Base-by-base conservation (phyloP, 805 yeast genomes). In the Metschnikowia drakensbergensis region DNA sequence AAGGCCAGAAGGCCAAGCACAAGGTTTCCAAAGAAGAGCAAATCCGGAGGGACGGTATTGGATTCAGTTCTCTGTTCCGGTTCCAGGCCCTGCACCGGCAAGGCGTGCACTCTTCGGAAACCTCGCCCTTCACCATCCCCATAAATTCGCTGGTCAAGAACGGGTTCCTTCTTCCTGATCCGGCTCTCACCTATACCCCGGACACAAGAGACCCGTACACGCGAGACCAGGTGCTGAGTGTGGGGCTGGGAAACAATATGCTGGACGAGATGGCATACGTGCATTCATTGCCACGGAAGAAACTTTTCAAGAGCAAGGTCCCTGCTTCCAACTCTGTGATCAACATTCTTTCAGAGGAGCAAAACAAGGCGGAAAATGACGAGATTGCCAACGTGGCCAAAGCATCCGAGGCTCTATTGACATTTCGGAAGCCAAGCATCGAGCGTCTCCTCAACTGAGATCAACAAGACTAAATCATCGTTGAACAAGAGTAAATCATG, bases 381-480 rank as follows among this genome's bases (percentile, higher is more conserved):
- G 66, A 40, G 13, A 44, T 45, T 3, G 17, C 8, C 9, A 48
- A 41, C 13, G 49, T 54, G 9, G 57, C 68, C 37, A 69, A 64
- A 51, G 76, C 76, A 3, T 62, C 71, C 5, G 66, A 67, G 45
- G 66, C 74, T 0, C 61, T 72, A 35, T 58, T 72, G 46, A 62
- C 74, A 2, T 63, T 72, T 47, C 59, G 76, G 33, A 70, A 72
- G 58, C 68, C 74, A 5, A 67, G 70, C 49, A 72, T 72, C 37
- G 75, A 71, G 40, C 66, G 64, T 47, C 64, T 72, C 42, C 63
- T 72, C 48, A 72, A 72, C 51, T 72, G 57, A 22, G 8, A 5
- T 9, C n/a, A n/a, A 17, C 17, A 17, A 17, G 17, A 17, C 17
- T 17, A 17, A n/a, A 17, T 17, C 17, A 17, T 17, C n/a, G n/a